Conservation (phyloP, 2,329 filamentous ascomycete genomes). For the Ophiosphaerella narmari region DNA sequence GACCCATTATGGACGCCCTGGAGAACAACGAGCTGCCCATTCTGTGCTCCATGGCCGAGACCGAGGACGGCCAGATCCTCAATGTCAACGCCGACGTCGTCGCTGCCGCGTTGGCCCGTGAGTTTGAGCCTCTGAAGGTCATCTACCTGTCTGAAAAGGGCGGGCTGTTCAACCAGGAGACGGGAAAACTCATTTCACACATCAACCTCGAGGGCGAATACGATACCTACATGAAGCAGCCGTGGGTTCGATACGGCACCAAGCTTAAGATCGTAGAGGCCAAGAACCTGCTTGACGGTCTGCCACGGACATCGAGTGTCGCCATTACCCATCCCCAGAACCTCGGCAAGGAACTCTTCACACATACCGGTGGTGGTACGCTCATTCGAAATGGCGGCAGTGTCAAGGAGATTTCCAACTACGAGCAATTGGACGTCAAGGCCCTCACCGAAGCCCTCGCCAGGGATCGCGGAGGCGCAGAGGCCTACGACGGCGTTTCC, state of each 20-base stretch:
- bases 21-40: conserved; percentile 86
- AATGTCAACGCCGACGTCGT: conserved; percentile 99
- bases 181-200: conserved; percentile 91
- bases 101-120: conserved; percentile 86
- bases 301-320: conserved; percentile 90
- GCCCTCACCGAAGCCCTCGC: conserved; percentile 82
- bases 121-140: conserved; percentile 92
- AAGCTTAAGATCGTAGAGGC: conserved; percentile 97
- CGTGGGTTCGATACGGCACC: conserved; percentile 94
- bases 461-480: conserved; percentile 78
- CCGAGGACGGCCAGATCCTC: conserved; percentile 84
- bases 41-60: conserved; percentile 95
- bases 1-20: conserved; percentile 88
- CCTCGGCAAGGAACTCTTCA: conserved; percentile 95
- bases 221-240: conserved; percentile 86
- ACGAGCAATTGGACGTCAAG: conserved; percentile 76
- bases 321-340: conserved; percentile 97
- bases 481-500: conserved; percentile 82
- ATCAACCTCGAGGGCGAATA: conserved; percentile 98
- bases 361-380: conserved; percentile 91
- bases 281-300: conserved; percentile 85
- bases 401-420: conserved; percentile 71
- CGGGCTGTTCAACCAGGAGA: conserved; percentile 89
- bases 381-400: conserved; percentile 91
- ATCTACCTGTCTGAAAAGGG: conserved; percentile 99